Conservation (phyloP, 2,329 filamentous ascomycete species). For the Zymoseptoria tritici region DNA sequence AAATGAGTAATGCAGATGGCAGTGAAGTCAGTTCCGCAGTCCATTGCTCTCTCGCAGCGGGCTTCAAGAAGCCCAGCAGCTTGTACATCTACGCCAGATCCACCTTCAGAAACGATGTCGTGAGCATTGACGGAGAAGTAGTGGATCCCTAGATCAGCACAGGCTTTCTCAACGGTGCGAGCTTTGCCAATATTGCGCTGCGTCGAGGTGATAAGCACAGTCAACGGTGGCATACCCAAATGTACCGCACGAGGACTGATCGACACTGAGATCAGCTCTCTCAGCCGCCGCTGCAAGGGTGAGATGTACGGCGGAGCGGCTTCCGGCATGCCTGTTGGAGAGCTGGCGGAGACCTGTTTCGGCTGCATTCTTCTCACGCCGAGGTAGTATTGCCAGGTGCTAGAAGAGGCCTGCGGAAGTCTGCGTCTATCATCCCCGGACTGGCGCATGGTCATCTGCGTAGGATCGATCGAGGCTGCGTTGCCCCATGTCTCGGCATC, state of each 20-base stretch:
- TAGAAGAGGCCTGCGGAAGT: conserved; percentile 67
- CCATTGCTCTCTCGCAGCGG: conserved; percentile 78
- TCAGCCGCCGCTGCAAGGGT: conserved; percentile 53
- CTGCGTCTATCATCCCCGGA: conserved; percentile 79
- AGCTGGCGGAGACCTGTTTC: conserved; percentile 36
- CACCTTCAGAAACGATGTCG: conserved; percentile 87
- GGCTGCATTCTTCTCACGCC: conserved; percentile 62
- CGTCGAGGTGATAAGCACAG: conserved; percentile 81
- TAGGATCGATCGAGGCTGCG: conserved; percentile 76
- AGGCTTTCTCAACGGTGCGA: conserved; percentile 67
- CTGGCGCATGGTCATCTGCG: conserved; percentile 81
- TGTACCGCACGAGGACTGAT: conserved; percentile 83
- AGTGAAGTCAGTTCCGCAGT: conserved; percentile 77
- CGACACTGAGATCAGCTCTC: conserved; percentile 79
- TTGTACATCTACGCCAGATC: conserved; percentile 82
- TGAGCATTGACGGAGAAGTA: conserved; percentile 84
- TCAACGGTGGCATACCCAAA: conserved; percentile 77
- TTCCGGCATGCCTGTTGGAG: conserved; percentile 25
- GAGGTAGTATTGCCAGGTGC: conserved; percentile 84
- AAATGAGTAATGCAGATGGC: conserved; percentile 81
- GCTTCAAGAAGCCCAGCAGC: conserved; percentile 86
- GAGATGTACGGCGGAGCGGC: conserved; percentile 38
- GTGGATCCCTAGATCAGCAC: conserved; percentile 83
- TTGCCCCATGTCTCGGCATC: conserved; percentile 73
- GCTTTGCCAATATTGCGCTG: conserved; percentile 91